Evolutionary conservation across 345 rosid species (phyloP).

Genomic region (Litchi chinensis): DNA sequence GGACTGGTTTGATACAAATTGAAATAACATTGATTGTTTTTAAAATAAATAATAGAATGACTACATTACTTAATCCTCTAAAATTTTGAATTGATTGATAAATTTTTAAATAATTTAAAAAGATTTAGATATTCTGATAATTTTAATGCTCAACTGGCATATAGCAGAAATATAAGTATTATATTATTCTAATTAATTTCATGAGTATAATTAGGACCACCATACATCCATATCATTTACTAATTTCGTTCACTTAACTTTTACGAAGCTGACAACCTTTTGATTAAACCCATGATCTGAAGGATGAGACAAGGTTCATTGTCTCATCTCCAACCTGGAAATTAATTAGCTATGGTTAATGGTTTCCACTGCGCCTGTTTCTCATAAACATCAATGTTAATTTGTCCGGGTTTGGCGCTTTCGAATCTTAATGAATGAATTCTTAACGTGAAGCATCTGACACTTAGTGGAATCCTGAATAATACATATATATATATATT

Average conservation of each 20-base stretch:
- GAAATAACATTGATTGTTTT: too few species aligned
- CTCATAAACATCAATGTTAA: background rate
- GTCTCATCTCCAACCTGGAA: slow-evolving; percentile 24
- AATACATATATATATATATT: too few species aligned
- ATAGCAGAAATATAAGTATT: too few species aligned
- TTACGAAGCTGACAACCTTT: background rate
- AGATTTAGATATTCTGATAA: background rate
- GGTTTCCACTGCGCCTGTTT: background rate
- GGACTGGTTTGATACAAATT: too few species aligned
- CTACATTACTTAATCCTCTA: too few species aligned
- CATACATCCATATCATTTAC: background rate
- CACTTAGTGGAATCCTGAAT: too few species aligned
- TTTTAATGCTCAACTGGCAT: too few species aligned
- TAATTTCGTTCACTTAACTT: background rate
- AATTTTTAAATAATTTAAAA: too few species aligned
- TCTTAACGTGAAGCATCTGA: too few species aligned
- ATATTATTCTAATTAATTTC: too few species aligned
- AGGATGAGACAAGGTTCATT: slow-evolving; percentile 14
- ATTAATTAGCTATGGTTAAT: background rate
- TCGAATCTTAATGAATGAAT: too few species aligned
- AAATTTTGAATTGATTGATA: too few species aligned
- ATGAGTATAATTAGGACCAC: background rate
- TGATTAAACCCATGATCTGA: slow-evolving; percentile 28
- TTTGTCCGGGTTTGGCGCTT: background rate
- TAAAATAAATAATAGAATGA: background rate